Evolutionary conservation across 176 grass and related monocot species (phyloP).

Genomic region (Carex myosuroides): DNA sequence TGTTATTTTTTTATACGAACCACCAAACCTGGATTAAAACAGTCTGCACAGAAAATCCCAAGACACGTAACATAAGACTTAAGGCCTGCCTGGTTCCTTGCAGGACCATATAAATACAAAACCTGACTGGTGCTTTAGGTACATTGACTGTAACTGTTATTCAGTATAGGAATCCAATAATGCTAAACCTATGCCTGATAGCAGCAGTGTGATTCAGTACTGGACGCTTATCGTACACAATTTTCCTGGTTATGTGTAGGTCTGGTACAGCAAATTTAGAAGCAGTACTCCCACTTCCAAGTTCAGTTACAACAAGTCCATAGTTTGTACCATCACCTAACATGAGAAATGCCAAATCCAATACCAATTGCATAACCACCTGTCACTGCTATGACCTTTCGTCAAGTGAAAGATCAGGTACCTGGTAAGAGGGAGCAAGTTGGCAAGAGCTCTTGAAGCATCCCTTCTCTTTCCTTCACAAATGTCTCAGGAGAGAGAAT

Average conservation of each 20-base stretch:
- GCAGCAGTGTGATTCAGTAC: background rate
- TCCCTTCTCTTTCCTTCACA: conserved; percentile 73
- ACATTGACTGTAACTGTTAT: background rate
- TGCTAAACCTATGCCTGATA: background rate
- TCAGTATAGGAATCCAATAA: background rate
- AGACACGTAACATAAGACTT: background rate
- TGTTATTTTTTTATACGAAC: background rate
- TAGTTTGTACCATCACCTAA: background rate
- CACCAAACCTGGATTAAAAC: background rate
- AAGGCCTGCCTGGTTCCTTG: background rate
- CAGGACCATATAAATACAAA: background rate
- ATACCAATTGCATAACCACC: background rate
- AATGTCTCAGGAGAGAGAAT: conserved; percentile 73
- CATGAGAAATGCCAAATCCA: background rate
- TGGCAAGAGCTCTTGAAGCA: conserved; percentile 67
- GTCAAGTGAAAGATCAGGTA: background rate
- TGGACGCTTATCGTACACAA: background rate
- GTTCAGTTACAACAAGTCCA: background rate
- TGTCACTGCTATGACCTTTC: background rate
- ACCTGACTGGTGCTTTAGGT: background rate
- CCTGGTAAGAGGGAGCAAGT: background rate
- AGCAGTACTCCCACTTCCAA: background rate
- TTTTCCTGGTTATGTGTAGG: background rate
- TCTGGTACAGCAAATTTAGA: background rate
- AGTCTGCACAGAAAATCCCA: background rate